Evolutionary conservation across 192 early-diverging fungal genomes (phyloP).

Genomic region (Allomyces macrogynus): DNA sequence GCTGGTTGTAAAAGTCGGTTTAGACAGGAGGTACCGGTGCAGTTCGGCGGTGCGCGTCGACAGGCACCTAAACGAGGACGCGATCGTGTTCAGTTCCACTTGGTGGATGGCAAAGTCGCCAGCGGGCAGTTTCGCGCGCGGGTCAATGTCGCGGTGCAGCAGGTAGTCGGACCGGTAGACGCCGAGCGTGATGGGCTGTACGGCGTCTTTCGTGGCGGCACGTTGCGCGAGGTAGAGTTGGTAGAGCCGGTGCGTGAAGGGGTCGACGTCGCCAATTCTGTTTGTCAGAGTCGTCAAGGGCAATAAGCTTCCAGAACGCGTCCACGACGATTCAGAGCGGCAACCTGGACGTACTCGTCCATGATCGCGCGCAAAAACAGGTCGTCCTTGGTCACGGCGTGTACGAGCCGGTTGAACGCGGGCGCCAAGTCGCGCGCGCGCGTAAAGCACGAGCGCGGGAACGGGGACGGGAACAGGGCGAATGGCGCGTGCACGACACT

Average conservation of each 20-base stretch:
- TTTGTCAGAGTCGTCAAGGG: constrained; percentile 1
- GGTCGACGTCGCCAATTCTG: constrained; percentile 56
- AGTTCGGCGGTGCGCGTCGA: constrained; percentile 51
- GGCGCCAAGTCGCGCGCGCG: constrained; percentile 56
- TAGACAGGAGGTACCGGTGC: constrained; percentile 33
- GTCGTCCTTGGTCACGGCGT: constrained; percentile 52
- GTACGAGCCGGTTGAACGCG: constrained; percentile 57
- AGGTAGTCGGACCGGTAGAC: constrained; percentile 87
- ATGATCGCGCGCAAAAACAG: constrained; percentile 51
- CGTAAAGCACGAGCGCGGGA: constrained; percentile 50
- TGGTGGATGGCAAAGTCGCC: constrained; percentile 52
- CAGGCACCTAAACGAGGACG: constrained; percentile 71
- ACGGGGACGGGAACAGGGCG: constrained; percentile 66
- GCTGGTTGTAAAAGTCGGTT: constrained; percentile 1
- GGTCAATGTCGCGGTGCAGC: constrained; percentile 32
- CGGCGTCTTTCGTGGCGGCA: constrained; percentile 26
- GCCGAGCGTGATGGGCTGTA: constrained; percentile 44
- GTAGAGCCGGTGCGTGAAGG: constrained; percentile 58
- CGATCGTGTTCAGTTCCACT: constrained; percentile 93
- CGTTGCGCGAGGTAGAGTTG: constrained; percentile 48
- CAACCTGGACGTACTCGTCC: constrained; percentile 38
- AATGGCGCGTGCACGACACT: constrained; percentile 62
- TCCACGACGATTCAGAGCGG: no score
- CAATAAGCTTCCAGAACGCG: no score
- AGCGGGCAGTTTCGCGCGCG: constrained; percentile 11